Evolutionary conservation across 371 early-diverging fungal species (phyloP).

Genomic region (Mucor plumbeus): DNA sequence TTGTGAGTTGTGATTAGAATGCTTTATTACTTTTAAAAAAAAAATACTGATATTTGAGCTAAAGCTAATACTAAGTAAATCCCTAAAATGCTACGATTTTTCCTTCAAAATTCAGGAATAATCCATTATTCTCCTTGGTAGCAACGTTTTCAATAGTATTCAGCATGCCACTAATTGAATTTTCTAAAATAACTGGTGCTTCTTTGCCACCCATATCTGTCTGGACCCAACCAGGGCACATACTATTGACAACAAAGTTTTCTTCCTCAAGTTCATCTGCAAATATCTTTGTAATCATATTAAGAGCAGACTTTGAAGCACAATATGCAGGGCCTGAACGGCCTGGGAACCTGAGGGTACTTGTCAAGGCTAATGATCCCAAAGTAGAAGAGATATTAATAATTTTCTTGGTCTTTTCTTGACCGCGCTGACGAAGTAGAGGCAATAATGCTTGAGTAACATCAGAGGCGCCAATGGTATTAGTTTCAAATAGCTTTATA

Average conservation of each 20-base stretch:
- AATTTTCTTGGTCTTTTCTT: slow-evolving; percentile 23
- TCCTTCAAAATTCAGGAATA: no score
- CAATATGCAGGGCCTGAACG: slow-evolving; percentile 14
- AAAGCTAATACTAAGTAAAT: no score
- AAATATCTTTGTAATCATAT: slow-evolving; percentile 26
- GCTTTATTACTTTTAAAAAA: no score
- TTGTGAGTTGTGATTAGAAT: no score
- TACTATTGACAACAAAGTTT: slow-evolving; percentile 25
- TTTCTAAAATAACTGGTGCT: slow-evolving; percentile 5
- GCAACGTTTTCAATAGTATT: slow-evolving; percentile 10
- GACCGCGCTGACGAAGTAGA: slow-evolving; percentile 28
- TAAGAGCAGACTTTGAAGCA: slow-evolving; percentile 26
- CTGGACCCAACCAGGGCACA: slow-evolving; percentile 31
- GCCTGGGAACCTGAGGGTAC: neutral
- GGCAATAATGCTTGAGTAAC: slow-evolving; percentile 29
- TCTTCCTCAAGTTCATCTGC: slow-evolving; percentile 20
- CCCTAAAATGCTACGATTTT: no score
- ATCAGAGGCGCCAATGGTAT: slow-evolving; percentile 17
- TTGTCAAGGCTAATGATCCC: slow-evolving; percentile 15
- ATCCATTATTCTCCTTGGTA: slow-evolving; percentile 9
- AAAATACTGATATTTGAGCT: no score
- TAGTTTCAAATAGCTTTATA: slow-evolving; percentile 8
- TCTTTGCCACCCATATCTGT: slow-evolving; percentile 31
- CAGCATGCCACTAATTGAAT: slow-evolving; percentile 22
- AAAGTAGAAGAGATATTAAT: slow-evolving; percentile 30